These are phyloP conservation scores for Fraxinus greggii DNA, from an alignment of 305 asterid genomes.

Conservation along the genomic window DNA sequence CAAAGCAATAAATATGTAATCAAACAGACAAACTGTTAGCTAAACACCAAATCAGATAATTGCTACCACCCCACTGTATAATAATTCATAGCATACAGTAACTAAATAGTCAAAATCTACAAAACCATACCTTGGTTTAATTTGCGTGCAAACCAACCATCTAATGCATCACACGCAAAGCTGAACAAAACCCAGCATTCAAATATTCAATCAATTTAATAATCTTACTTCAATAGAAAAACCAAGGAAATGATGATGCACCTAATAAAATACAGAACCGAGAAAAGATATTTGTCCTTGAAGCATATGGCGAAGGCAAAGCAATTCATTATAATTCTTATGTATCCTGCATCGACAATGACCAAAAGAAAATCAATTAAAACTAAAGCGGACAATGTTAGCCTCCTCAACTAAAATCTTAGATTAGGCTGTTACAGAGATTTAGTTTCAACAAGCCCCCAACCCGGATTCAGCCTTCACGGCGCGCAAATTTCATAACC, in stretches of 20 bases:
- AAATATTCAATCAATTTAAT: constrained; percentile 18
- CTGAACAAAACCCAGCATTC: constrained; percentile 37
- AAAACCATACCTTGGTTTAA: constrained; percentile 83
- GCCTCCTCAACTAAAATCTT: not conserved
- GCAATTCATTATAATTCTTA: constrained; percentile 79
- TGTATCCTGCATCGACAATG: constrained; percentile 48
- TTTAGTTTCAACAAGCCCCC: not conserved
- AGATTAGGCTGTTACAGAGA: not conserved
- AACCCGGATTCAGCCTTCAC: not conserved
- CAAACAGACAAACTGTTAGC: not conserved
- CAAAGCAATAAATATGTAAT: not conserved
- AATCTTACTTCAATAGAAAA: constrained; percentile 9
- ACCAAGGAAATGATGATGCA: constrained; percentile 14
- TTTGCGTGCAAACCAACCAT: constrained; percentile 96
- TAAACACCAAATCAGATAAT: not conserved
- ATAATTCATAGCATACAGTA: not conserved
- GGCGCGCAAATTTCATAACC: not conserved
- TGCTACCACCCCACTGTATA: not conserved
- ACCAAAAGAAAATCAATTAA: not conserved
- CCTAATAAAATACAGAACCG: constrained; percentile 82
- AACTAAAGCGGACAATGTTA: not conserved
- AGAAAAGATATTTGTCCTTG: constrained; percentile 68
- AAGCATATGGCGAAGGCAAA: constrained; percentile 93
- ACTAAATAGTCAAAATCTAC: not conserved
- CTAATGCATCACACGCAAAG: constrained; percentile 95